Evolutionary conservation across 768 basidiomycete genomes (phyloP), one percentile per base, ranked within the genome.

Genomic region (Russula dissimulans): DNA sequence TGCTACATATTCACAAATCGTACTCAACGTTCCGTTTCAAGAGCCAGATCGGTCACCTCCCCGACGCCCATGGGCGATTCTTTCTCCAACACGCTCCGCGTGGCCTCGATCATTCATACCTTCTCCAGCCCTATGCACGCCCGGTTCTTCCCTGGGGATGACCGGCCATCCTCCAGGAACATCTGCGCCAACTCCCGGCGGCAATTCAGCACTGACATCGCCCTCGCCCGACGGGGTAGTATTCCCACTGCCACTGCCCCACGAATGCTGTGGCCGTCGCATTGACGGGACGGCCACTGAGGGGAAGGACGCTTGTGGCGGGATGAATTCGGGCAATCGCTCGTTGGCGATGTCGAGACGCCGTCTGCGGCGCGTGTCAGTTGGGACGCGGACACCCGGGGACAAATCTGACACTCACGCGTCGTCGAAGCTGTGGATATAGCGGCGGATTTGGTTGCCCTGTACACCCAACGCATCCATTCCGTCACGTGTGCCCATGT

Each of bases 321-420:
- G 69, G 65, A 79, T 71, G 72, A 82, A 81, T 57, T 76, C 72
- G 3, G 89, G 89, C 18, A 91, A 71, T 57, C 86, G 85, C 69
- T 91, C 89, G 73, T 91, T 91, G 50, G 77, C 75, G 29, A 86
- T 67, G 72, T 91, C 89, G 39, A 83, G 81, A 22, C 82, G 82
- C 54, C 89, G 89, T 41, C 86, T 88, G 67, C 62, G 10, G 5
- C n/a, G 12, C 5, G 44, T 41, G 43, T 56, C n/a, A 31, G 38
- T 14, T 17, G 34, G 61, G 60, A 44, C 34, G 22, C 22, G 32
- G 36, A 57, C 42, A 34, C 11, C 12, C 10, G 17, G 34, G 57
- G 29, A 36, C 53, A 59, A 50, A 50, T 55, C 36, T 41, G 55
- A 26, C 43, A 81, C 85, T 66, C 67, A 89, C 84, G 89, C 89